phyloP scores from a whole-genome alignment of 768 basidiomycete genomes.

The Suillus sp. region DNA sequence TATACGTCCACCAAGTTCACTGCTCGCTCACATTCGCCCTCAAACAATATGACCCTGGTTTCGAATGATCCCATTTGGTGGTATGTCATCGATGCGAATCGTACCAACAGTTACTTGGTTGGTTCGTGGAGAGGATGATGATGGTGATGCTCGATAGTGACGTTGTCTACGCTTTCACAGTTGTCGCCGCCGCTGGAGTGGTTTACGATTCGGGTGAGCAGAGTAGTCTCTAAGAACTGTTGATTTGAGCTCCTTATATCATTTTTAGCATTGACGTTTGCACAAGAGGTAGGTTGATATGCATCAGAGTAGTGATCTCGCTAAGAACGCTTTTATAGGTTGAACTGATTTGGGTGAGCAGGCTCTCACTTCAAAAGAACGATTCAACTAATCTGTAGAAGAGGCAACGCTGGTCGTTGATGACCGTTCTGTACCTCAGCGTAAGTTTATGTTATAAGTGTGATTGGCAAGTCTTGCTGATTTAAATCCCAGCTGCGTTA shows the following conservation, averaged over 20 bases:
- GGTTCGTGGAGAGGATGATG: not conserved
- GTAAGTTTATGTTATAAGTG: not conserved
- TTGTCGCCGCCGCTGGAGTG: not conserved
- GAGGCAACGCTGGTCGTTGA: slow-evolving; percentile 1
- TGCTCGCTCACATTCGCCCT: not conserved
- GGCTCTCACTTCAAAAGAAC: not conserved
- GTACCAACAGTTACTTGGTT: not conserved
- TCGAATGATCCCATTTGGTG: not conserved
- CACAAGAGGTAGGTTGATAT: not conserved
- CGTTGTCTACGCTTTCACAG: not conserved
- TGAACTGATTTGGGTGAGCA: not conserved
- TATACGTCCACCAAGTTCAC: too few species aligned
- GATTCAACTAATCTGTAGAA: not conserved
- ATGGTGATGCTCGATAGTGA: not conserved
- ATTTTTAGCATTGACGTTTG: not conserved
- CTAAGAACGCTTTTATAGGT: not conserved
- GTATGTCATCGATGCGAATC: not conserved
- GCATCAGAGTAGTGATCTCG: not conserved
- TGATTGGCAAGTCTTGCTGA: not conserved
- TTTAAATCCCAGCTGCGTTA: not conserved
- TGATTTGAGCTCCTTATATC: not conserved
- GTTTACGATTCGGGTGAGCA: not conserved
- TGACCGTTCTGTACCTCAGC: not conserved
- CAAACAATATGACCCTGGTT: not conserved
- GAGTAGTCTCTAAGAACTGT: not conserved